Conservation (phyloP, 345 rosid genomes). For the Populus pruinosa region DNA sequence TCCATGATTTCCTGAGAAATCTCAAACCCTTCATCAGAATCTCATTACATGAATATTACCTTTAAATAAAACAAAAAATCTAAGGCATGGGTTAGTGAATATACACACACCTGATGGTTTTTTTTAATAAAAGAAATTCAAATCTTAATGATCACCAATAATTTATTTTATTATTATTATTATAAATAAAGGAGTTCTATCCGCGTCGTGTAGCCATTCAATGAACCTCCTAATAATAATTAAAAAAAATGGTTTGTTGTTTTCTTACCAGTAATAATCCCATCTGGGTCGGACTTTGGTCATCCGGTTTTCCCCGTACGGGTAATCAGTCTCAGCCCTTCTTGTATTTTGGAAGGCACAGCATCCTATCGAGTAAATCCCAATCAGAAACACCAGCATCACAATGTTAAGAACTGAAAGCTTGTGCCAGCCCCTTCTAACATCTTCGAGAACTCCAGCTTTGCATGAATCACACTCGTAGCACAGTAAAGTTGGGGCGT, state of each 20-base stretch:
- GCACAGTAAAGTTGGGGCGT: slow-evolving; percentile 50
- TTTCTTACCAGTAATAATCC: slow-evolving; percentile 70
- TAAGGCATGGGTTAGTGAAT: no score
- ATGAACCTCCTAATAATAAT: no score
- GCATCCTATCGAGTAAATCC: slow-evolving; percentile 65
- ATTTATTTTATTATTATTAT: no score
- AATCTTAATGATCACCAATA: no score
- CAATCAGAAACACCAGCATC: slow-evolving; percentile 63
- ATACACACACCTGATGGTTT: no score
- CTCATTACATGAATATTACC: no score
- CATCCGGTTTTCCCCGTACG: slow-evolving; percentile 64
- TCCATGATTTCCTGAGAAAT: no score
- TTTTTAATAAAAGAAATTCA: no score
- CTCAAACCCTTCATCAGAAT: no score
- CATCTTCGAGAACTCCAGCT: slow-evolving; percentile 81
- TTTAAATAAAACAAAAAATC: no score
- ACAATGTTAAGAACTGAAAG: slow-evolving; percentile 67
- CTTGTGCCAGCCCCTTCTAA: slow-evolving; percentile 81
- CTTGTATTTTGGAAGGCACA: slow-evolving; percentile 77
- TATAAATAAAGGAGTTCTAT: no score
- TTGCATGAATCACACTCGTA: slow-evolving; percentile 96
- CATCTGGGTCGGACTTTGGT: slow-evolving; percentile 67
- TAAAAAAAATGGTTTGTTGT: background rate
- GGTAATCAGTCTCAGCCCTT: slow-evolving; percentile 58
- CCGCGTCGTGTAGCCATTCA: no score